Evolutionary conservation across 2,329 filamentous ascomycete species (phyloP), one percentile per base, ranked within the genome.

Genomic region (Colletotrichum tropicale): DNA sequence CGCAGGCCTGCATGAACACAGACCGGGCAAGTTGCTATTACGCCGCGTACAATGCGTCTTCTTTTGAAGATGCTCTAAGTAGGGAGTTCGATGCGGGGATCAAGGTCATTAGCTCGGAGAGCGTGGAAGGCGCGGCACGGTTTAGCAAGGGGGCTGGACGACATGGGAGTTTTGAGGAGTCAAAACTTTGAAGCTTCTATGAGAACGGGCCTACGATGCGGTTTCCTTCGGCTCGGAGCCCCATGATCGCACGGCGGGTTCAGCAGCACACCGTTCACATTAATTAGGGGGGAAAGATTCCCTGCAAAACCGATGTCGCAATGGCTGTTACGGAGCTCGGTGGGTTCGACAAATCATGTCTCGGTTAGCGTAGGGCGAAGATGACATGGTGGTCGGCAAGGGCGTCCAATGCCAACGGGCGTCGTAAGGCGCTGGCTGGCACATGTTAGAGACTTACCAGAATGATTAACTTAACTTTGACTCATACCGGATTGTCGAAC

Each of bases 11-110:
- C 78, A 87, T 91, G 86, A 89, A 88, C 67, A 81, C 80, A 4
- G 90, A 92, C 79, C 83, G 89, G 5, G 79, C 78, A 5, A 87
- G 83, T 12, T 86, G 85, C 43, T 90, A 91, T 75, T 87, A 91
- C 79, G 84, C 87, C 18, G 85, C 85, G 0, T 91, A 88, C 74
- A 80, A 87, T 10, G 88, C 89, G 1, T 77, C 76, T 0, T 87
- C 85, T 3, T 87, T 91, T 15, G 84, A 88, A 58, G 88, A 91
- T 78, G 90, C 89, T 1, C 71, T 91, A 81, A 80, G 79, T 43
- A 83, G 83, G 75, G 89, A 91, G 77, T 90, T 86, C 78, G 83
- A 86, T 6, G 79, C 85, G 32, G 88, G 88, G 0, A 77, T 84
- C 3, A 80, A 80, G 38, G 85, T 89, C 1, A 79, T 90, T n/a